Conservation (phyloP, 176 grass and related monocot species). For the Musa itinerans region DNA sequence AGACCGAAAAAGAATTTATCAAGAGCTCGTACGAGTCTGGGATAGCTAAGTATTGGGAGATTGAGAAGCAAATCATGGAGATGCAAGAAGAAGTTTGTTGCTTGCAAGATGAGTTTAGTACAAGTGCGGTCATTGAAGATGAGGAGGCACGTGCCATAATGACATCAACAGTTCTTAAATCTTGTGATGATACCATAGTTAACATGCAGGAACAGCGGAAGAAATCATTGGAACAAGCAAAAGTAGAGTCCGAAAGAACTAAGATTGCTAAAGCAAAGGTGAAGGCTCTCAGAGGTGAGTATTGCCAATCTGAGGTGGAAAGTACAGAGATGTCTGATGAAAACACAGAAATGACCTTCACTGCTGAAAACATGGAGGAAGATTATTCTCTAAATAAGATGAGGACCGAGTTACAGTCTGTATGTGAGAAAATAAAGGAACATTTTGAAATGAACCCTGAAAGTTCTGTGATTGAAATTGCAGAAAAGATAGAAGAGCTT, state of each 20-base stretch:
- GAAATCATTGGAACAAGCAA: slow-evolving; percentile 22
- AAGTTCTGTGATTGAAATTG: slow-evolving; percentile 55
- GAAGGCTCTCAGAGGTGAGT: slow-evolving; percentile 27
- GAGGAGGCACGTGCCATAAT: slow-evolving; percentile 61
- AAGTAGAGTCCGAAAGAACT: slow-evolving; percentile 32
- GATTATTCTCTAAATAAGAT: slow-evolving; percentile 32
- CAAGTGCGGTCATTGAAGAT: slow-evolving; percentile 46
- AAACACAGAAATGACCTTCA: slow-evolving; percentile 7
- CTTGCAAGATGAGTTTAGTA: slow-evolving; percentile 53
- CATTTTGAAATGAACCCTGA: slow-evolving; percentile 53
- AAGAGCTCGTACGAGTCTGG: slow-evolving; percentile 56
- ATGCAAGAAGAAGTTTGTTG: slow-evolving; percentile 43
- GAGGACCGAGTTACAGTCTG: slow-evolving; percentile 31
- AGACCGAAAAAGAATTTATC: slow-evolving; percentile 74
- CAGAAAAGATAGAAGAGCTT: slow-evolving; percentile 77
- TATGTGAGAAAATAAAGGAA: slow-evolving; percentile 58
- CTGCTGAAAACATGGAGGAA: slow-evolving; percentile 19
- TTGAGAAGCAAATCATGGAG: slow-evolving; percentile 62
- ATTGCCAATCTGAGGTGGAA: slow-evolving; percentile 29
- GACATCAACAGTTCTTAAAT: slow-evolving; percentile 54
- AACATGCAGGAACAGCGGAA: slow-evolving; percentile 47
- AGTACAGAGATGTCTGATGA: background rate
- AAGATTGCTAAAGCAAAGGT: slow-evolving; percentile 38
- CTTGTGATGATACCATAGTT: slow-evolving; percentile 52
- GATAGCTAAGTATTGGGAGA: slow-evolving; percentile 67